Conservation (phyloP, 1,284 basidiomycete species). For the Exobasidium cylindrosporum region DNA sequence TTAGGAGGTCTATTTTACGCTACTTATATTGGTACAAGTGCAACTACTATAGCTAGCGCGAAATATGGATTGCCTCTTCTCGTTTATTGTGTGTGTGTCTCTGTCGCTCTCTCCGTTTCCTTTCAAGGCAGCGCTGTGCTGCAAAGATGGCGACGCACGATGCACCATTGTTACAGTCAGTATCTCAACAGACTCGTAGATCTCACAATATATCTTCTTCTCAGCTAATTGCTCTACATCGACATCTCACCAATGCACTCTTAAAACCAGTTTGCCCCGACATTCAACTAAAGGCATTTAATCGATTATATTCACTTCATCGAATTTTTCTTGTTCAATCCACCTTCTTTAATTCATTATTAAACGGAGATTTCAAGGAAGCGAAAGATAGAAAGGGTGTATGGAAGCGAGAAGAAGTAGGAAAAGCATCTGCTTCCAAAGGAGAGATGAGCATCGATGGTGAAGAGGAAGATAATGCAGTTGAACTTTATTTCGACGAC, state of each 20-base stretch:
- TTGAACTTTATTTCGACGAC: slow-evolving; percentile 38
- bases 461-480: slow-evolving; percentile 1
- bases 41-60: too few relatives aligned
- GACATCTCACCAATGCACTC: not conserved
- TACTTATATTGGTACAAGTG: too few relatives aligned
- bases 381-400: slow-evolving; percentile 9
- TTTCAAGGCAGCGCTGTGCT: too few relatives aligned
- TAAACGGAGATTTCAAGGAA: slow-evolving; percentile 42
- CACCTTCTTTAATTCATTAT: slow-evolving; percentile 45
- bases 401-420: not conserved
- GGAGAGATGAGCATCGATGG: not conserved
- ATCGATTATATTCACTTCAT: slow-evolving; percentile 40
- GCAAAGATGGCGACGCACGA: too few relatives aligned
- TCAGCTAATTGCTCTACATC: not conserved
- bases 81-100: too few relatives aligned
- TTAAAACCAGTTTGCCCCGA: slow-evolving; percentile 27
- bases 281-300: slow-evolving; percentile 37
- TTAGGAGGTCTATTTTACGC: too few relatives aligned
- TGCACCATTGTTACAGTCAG: too few relatives aligned
- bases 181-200: too few relatives aligned
- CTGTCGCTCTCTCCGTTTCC: too few relatives aligned
- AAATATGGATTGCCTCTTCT: too few relatives aligned
- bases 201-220: not conserved
- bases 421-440: not conserved
- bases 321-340: slow-evolving; percentile 46